phyloP scores from a whole-genome alignment of 257 asterid species.

The Jacaranda mimosifolia region DNA sequence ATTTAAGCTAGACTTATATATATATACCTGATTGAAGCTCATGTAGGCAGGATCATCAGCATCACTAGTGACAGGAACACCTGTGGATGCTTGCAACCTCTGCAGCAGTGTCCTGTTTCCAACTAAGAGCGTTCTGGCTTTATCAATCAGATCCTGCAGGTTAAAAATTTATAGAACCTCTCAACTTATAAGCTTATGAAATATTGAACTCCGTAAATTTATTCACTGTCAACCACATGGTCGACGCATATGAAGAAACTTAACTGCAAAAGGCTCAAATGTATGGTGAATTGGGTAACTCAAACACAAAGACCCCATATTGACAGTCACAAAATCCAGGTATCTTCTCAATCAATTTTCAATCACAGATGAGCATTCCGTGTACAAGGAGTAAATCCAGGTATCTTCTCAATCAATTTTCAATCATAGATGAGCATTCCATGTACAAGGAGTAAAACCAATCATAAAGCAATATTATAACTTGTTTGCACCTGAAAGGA shows the following conservation, averaged over 20 bases:
- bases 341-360: slow-evolving; percentile 17
- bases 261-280: background rate
- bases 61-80: slow-evolving; percentile 62
- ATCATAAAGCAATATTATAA: background rate
- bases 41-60: slow-evolving; percentile 65
- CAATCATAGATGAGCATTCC: slow-evolving; percentile 4
- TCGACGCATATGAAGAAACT: background rate
- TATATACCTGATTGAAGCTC: slow-evolving; percentile 83
- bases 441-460: background rate
- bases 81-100: slow-evolving; percentile 71
- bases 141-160: slow-evolving; percentile 89
- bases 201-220: slow-evolving; percentile 1
- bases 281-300: slow-evolving; percentile 6
- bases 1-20: background rate
- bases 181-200: slow-evolving; percentile 3
- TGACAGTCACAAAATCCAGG: slow-evolving; percentile 18
- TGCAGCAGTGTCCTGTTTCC: slow-evolving; percentile 83
- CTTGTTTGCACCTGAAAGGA: background rate
- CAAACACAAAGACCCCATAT: background rate
- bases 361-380: background rate
- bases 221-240: slow-evolving; percentile 10
- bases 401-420: slow-evolving; percentile 17
- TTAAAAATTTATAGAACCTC: background rate
- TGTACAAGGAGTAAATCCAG: background rate
- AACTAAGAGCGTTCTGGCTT: slow-evolving; percentile 78